Percentiles rank a stretch among this genome's conserved stretches.
phyloP scores from a whole-genome alignment of 345 rosid species.

The Anacardium occidentale region DNA sequence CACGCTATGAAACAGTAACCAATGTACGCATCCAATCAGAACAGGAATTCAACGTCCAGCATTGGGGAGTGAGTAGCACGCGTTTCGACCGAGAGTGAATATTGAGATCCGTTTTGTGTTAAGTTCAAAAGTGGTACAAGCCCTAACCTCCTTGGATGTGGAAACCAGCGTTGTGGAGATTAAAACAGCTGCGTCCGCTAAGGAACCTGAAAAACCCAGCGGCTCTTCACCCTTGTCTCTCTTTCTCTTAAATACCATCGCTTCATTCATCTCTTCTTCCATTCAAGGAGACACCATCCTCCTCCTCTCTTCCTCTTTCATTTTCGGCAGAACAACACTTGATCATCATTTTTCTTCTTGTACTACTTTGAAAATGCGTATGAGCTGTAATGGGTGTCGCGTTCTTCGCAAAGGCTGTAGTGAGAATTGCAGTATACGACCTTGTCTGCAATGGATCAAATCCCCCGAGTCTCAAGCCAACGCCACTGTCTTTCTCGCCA shows the following conservation, averaged over 20 bases:
- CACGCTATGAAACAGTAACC: constrained; percentile 16
- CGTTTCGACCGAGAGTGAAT: constrained; percentile 2
- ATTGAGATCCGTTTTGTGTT: background rate
- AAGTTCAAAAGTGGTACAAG: background rate
- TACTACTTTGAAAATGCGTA: constrained; percentile 46
- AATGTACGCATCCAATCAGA: constrained; percentile 14
- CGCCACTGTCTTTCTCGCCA: constrained; percentile 97
- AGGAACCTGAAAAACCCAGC: constrained; percentile 34
- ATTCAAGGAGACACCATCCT: background rate
- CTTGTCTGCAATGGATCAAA: constrained; percentile 97
- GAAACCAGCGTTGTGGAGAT: constrained; percentile 40
- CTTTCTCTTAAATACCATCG: constrained; percentile 1
- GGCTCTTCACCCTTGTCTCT: constrained; percentile 11
- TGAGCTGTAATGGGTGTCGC: constrained; percentile 98
- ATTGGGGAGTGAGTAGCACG: constrained; percentile 16
- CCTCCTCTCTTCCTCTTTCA: background rate
- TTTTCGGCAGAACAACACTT: background rate
- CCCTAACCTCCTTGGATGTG: constrained; percentile 31
- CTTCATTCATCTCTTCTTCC: background rate
- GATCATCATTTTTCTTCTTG: background rate
- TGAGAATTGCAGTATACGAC: constrained; percentile 84
- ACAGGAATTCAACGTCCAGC: background rate
- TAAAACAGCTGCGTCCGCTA: constrained; percentile 40
- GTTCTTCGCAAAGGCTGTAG: constrained; percentile 96
- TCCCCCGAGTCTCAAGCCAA: constrained; percentile 84